phyloP scores from a whole-genome alignment of 352 stramenopile species.

The Albugo laibachii region DNA sequence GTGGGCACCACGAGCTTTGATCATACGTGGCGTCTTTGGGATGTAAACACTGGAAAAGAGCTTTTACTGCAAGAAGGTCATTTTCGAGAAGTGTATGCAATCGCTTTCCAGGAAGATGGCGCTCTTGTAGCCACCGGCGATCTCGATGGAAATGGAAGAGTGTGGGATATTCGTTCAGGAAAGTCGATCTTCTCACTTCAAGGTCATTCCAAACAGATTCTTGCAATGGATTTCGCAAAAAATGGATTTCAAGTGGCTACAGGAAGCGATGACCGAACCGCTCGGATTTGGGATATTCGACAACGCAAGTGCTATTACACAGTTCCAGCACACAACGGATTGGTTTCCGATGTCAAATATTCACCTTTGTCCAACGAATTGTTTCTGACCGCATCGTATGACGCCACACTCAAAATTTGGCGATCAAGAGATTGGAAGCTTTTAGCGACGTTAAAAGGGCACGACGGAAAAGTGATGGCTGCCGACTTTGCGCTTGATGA shows the following conservation, averaged over 20 bases:
- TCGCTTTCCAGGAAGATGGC: constrained; percentile 92
- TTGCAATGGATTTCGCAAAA: constrained; percentile 83
- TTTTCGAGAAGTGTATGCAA: constrained; percentile 86
- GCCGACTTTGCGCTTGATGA: constrained; percentile 82
- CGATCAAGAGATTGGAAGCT: constrained; percentile 85
- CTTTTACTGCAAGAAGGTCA: constrained; percentile 94
- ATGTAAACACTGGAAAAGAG: constrained; percentile 83
- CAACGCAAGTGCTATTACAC: constrained; percentile 81
- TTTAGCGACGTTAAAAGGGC: constrained; percentile 74
- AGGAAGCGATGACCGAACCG: constrained; percentile 89
- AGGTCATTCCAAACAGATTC: constrained; percentile 90
- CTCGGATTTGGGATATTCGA: constrained; percentile 93
- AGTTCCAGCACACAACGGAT: constrained; percentile 86
- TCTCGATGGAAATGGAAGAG: constrained; percentile 81
- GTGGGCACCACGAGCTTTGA: constrained; percentile 93
- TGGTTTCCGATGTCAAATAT: constrained; percentile 86
- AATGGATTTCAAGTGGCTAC: constrained; percentile 89
- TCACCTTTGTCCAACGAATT: constrained; percentile 68
- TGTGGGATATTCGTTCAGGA: constrained; percentile 93
- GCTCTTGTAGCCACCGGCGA: constrained; percentile 88
- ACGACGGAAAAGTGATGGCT: constrained; percentile 91
- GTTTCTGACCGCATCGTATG: constrained; percentile 85
- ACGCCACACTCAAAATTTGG: constrained; percentile 90
- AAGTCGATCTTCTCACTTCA: constrained; percentile 79
- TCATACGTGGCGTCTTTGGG: constrained; percentile 95